Conservation (phyloP, 495 filamentous ascomycete species). For the Cryomyces antarcticus region DNA sequence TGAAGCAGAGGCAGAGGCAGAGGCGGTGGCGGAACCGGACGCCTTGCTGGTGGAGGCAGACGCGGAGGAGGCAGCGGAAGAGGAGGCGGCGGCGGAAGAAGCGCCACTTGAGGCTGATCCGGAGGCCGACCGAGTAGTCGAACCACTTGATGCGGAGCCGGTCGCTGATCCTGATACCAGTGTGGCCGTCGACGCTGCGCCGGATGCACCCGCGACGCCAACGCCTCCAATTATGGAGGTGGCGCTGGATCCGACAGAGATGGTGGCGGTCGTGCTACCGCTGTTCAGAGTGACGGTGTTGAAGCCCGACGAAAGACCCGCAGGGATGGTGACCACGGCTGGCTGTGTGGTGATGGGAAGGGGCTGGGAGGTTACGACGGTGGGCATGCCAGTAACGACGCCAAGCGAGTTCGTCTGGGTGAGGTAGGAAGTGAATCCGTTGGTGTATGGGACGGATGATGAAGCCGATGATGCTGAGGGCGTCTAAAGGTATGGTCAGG, state of each 20-base stretch:
- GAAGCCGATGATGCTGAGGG: conserved; percentile 1
- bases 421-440: conserved; percentile 25
- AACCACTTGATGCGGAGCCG: neutral
- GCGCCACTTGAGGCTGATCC: neutral
- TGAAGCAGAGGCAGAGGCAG: neutral
- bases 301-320: conserved; percentile 18
- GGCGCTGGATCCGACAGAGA: conserved; percentile 9
- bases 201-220: neutral
- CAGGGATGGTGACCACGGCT: conserved; percentile 22
- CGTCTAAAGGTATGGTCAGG: conserved; percentile 1
- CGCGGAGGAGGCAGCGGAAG: neutral
- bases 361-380: conserved; percentile 15
- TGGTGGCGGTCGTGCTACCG: conserved; percentile 3
- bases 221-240: conserved; percentile 9
- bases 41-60: neutral
- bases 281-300: conserved; percentile 5
- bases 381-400: conserved; percentile 30
- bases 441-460: conserved; percentile 11
- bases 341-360: conserved; percentile 18
- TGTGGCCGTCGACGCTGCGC: neutral
- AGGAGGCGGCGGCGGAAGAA: neutral
- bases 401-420: conserved; percentile 33
- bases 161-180: neutral
- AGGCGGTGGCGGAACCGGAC: neutral
- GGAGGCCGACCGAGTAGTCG: neutral